Conservation (phyloP, 2,329 filamentous ascomycete genomes). For the Penicillium hordei region DNA sequence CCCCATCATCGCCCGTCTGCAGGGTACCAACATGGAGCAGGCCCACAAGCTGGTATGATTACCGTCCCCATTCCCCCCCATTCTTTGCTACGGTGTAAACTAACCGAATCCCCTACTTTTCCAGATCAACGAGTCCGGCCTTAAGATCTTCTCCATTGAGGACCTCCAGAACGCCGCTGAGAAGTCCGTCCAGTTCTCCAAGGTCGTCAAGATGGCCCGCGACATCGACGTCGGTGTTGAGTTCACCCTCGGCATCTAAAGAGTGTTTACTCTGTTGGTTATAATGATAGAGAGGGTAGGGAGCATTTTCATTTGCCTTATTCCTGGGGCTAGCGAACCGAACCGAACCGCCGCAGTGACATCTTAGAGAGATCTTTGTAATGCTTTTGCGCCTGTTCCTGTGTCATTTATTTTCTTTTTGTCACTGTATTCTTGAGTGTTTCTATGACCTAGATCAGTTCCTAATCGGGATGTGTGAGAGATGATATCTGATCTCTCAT, state of each 20-base stretch:
- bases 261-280: neutral
- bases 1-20: constrained; percentile 93
- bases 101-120: constrained; percentile 32
- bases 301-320: constrained; percentile 13
- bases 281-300: constrained; percentile 10
- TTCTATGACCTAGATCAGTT: constrained; percentile 28
- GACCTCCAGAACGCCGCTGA: constrained; percentile 96
- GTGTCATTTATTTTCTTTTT: constrained; percentile 32
- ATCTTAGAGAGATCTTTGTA: constrained; percentile 18
- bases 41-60: constrained; percentile 68
- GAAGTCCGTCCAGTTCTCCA: constrained; percentile 98
- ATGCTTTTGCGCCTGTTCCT: constrained; percentile 21
- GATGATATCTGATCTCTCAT: neutral
- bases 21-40: constrained; percentile 97
- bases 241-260: constrained; percentile 89
- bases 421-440: constrained; percentile 31
- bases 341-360: constrained; percentile 11
- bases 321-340: constrained; percentile 8
- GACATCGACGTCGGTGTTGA: constrained; percentile 97
- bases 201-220: constrained; percentile 97
- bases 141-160: constrained; percentile 99
- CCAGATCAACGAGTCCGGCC: constrained; percentile 84
- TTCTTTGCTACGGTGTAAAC: neutral
- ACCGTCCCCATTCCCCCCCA: constrained; percentile 42
- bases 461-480: constrained; percentile 24